These are phyloP conservation scores for Pelargonium myrrhifolium DNA, from an alignment of 441 rosid genomes.

Conservation along the genomic window DNA sequence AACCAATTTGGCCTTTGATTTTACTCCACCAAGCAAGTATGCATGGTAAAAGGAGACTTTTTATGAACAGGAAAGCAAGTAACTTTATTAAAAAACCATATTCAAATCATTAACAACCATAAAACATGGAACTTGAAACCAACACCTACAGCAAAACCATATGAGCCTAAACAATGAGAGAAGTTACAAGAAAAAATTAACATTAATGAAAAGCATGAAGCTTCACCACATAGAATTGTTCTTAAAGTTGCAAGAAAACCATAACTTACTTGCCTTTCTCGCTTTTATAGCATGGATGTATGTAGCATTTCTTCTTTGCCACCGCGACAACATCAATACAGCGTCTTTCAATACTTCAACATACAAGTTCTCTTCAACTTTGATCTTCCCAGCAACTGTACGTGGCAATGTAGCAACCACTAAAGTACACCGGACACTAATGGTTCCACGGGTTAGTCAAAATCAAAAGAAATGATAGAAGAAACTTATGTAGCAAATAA, in stretches of 20 bases:
- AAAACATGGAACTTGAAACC: no score
- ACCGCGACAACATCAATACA: neutral
- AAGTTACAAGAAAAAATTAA: no score
- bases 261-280: neutral
- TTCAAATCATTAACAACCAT: no score
- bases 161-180: no score
- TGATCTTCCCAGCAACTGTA: neutral
- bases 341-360: neutral
- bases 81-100: no score
- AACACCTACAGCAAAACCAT: no score
- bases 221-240: neutral
- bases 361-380: neutral
- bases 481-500: neutral
- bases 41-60: no score
- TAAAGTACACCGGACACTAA: neutral
- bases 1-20: no score
- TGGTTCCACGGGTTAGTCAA: neutral
- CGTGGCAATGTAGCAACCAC: neutral
- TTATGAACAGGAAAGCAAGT: no score
- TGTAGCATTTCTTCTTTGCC: neutral
- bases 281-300: neutral
- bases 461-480: neutral
- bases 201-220: no score
- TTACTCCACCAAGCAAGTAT: no score
- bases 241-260: neutral